A percentile compares a stretch with the other conserved stretches of the same genome.
These are phyloP conservation scores for Stipa capillata DNA, from an alignment of 176 grass and related monocot genomes.

Conservation along the genomic window DNA sequence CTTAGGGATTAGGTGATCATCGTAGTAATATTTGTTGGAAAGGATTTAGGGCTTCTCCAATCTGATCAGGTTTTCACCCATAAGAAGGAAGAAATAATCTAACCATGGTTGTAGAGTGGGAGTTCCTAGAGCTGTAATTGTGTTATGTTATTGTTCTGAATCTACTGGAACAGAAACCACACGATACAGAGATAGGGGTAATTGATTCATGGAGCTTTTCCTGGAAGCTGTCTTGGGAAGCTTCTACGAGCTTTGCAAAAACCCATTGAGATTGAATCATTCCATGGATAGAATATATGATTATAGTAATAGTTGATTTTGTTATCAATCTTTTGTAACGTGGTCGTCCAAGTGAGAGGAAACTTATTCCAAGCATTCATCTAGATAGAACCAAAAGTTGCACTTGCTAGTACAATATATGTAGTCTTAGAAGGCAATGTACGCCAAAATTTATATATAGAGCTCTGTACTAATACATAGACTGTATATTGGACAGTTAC, in stretches of 20 bases:
- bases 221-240: background rate
- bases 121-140: background rate
- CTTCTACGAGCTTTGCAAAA: background rate
- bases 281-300: background rate
- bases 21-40: background rate
- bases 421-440: background rate
- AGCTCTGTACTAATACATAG: background rate
- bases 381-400: background rate
- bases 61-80: constrained; percentile 1
- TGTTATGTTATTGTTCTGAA: background rate
- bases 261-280: background rate
- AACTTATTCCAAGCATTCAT: background rate
- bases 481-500: background rate
- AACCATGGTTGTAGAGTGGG: background rate
- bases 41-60: background rate
- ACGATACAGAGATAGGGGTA: background rate
- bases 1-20: background rate
- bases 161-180: background rate
- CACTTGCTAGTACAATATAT: background rate
- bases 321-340: background rate
- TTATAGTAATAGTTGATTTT: background rate
- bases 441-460: background rate
- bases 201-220: background rate
- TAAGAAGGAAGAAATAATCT: background rate
- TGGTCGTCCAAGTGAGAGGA: background rate